These are phyloP conservation scores for Hypholoma sublateritium DNA, from an alignment of 768 basidiomycete genomes.

Conservation along the genomic window DNA sequence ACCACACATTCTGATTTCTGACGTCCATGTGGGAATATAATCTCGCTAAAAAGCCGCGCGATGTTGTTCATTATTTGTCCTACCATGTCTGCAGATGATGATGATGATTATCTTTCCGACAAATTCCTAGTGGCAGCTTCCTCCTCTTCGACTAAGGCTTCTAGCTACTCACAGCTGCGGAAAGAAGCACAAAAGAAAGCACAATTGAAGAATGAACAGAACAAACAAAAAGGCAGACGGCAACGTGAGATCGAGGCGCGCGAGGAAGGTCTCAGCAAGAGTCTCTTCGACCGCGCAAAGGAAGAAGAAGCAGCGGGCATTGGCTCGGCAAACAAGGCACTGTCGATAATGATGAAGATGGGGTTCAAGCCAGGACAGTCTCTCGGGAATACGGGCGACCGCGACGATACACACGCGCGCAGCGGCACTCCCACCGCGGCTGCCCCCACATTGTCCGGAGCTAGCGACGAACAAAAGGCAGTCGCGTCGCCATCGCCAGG, in stretches of 20 bases:
- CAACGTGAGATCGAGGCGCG: conserved; percentile 74
- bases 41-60: conserved; percentile 12
- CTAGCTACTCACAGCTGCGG: conserved; percentile 71
- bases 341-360: conserved; percentile 94
- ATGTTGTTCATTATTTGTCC: conserved; percentile 18
- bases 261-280: conserved; percentile 76
- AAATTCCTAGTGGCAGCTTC: conserved; percentile 65
- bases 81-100: conserved; percentile 61
- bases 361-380: conserved; percentile 86
- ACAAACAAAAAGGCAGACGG: conserved; percentile 60
- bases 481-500: conserved; percentile 8
- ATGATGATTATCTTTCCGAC: conserved; percentile 87
- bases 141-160: conserved; percentile 37
- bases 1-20: no score
- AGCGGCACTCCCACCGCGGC: not conserved
- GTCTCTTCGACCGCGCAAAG: conserved; percentile 75
- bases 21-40: not conserved
- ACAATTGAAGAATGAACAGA: conserved; percentile 65
- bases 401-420: not conserved
- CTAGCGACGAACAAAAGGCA: conserved; percentile 11
- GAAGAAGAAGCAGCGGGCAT: conserved; percentile 59
- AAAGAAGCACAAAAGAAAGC: conserved; percentile 61
- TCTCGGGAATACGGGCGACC: conserved; percentile 49
- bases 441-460: conserved; percentile 3
- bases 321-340: conserved; percentile 66